Evolutionary conservation across 2,329 filamentous ascomycete genomes (phyloP).

Genomic region (Pseudopyrenochaeta lycopersici): DNA sequence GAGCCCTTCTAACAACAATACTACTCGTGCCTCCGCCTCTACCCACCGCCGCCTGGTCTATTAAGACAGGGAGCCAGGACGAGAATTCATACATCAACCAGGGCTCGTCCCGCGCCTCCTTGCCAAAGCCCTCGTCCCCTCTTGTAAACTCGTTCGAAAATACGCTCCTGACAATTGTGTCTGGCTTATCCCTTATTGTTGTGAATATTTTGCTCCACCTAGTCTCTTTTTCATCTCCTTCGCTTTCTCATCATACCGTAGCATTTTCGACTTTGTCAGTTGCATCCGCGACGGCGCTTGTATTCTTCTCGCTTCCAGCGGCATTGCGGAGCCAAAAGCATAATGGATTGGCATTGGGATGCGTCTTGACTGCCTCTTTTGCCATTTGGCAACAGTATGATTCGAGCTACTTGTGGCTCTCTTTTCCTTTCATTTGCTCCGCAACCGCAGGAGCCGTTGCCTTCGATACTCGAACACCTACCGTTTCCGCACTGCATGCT

Average conservation of each 20-base stretch:
- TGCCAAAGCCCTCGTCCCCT: slow-evolving; percentile 44
- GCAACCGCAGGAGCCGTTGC: slow-evolving; percentile 50
- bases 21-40: slow-evolving; percentile 61
- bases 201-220: slow-evolving; percentile 49
- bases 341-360: slow-evolving; percentile 42
- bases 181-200: slow-evolving; percentile 49
- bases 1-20: slow-evolving; percentile 56
- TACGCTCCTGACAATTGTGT: slow-evolving; percentile 52
- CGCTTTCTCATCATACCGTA: slow-evolving; percentile 44
- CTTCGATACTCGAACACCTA: slow-evolving; percentile 49
- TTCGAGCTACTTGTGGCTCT: slow-evolving; percentile 19
- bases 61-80: slow-evolving; percentile 34
- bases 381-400: slow-evolving; percentile 33
- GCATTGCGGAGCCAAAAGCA: slow-evolving; percentile 51
- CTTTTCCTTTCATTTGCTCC: slow-evolving; percentile 33
- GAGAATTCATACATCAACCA: slow-evolving; percentile 33
- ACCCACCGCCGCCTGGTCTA: slow-evolving; percentile 43
- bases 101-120: slow-evolving; percentile 29
- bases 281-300: slow-evolving; percentile 52
- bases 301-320: slow-evolving; percentile 54
- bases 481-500: slow-evolving; percentile 35
- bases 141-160: slow-evolving; percentile 52
- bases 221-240: slow-evolving; percentile 43
- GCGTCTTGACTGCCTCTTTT: slow-evolving; percentile 31
- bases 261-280: slow-evolving; percentile 53